Evolutionary conservation across 345 rosid species (phyloP).

Genomic region (Triadica sebifera): DNA sequence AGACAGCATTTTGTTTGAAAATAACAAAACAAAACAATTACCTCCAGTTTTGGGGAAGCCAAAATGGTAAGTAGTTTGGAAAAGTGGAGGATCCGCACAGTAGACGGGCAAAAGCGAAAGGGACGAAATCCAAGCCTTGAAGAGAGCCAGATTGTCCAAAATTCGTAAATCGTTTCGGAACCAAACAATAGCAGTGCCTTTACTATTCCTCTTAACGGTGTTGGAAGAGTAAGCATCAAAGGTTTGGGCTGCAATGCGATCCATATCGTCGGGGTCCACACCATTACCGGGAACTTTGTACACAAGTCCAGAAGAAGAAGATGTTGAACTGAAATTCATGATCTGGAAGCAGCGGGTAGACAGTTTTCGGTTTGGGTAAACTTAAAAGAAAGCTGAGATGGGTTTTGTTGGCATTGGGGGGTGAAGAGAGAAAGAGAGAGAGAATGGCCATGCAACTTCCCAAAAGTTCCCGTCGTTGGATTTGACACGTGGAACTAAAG

Average conservation of each 20-base stretch:
- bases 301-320: not conserved
- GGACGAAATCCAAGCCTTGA: conserved; percentile 65
- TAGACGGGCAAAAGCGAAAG: conserved; percentile 69
- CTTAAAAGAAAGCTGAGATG: conserved; percentile 12
- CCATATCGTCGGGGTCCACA: conserved; percentile 41
- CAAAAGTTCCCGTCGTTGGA: not conserved
- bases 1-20: not conserved
- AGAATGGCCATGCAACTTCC: not conserved
- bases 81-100: conserved; percentile 82
- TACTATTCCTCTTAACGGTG: conserved; percentile 43
- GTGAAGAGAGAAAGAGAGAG: conserved; percentile 1
- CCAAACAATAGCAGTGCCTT: conserved; percentile 70
- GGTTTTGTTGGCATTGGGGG: conserved; percentile 10
- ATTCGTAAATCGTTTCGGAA: conserved; percentile 77
- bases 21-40: conserved; percentile 15
- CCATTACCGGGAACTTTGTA: conserved; percentile 46
- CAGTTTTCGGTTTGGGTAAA: not conserved
- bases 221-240: conserved; percentile 48
- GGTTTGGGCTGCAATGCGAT: conserved; percentile 36
- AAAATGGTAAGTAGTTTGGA: conserved; percentile 58
- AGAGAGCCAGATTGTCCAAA: conserved; percentile 66
- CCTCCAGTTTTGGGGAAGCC: conserved; percentile 92
- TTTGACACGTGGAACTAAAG: conserved; percentile 32
- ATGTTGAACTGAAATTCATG: conserved; percentile 23
- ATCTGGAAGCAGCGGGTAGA: not conserved